Conservation (phyloP, 2,329 filamentous ascomycete genomes). For the Pleomassaria siparia region DNA sequence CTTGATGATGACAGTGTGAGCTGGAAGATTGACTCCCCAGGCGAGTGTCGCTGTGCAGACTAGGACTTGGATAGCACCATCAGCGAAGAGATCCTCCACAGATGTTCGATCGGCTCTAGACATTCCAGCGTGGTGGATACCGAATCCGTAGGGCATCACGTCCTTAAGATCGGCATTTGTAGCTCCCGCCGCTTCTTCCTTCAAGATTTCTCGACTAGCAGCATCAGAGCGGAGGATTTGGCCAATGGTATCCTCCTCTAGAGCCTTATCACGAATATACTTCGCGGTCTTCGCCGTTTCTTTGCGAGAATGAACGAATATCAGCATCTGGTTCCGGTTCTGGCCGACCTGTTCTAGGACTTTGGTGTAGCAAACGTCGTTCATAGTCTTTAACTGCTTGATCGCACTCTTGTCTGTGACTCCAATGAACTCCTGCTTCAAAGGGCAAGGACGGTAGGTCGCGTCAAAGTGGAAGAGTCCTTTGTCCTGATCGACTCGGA, state of each 20-base stretch:
- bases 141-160: conserved; percentile 91
- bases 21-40: conserved; percentile 98
- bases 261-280: conserved; percentile 92
- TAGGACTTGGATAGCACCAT: conserved; percentile 89
- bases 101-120: conserved; percentile 90
- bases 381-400: conserved; percentile 99
- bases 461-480: conserved; percentile 96
- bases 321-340: conserved; percentile 95
- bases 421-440: conserved; percentile 96
- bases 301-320: conserved; percentile 97
- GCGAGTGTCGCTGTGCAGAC: conserved; percentile 97
- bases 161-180: conserved; percentile 90
- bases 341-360: conserved; percentile 94
- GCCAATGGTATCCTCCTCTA: conserved; percentile 96
- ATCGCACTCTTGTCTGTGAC: conserved; percentile 98
- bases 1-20: conserved; percentile 98
- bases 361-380: conserved; percentile 97
- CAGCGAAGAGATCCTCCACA: conserved; percentile 91
- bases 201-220: conserved; percentile 83
- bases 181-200: conserved; percentile 79
- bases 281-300: conserved; percentile 97
- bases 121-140: conserved; percentile 98
- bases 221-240: conserved; percentile 93
- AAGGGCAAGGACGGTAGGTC: conserved; percentile 86
- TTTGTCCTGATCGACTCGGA: conserved; percentile 82